Percentiles rank a stretch among this genome's conserved stretches.
Conservation (phyloP, 139 green algal species). For the Astrephomene gubernaculifera region DNA sequence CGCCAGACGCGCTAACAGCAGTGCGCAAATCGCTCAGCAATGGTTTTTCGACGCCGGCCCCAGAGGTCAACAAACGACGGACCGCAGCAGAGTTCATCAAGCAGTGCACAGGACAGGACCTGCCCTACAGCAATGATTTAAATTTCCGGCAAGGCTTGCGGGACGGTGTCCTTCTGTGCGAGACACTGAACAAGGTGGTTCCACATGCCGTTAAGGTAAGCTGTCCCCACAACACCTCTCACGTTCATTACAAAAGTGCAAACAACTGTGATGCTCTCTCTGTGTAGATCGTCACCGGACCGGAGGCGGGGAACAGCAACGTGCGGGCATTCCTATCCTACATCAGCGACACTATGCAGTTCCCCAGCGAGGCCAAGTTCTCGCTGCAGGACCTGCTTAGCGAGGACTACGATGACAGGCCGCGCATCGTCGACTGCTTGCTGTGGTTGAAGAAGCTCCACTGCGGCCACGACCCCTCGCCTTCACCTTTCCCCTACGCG, state of each 20-base stretch:
- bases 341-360: constrained; percentile 36
- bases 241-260: neutral
- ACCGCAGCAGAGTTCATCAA: constrained; percentile 66
- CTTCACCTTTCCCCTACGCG: neutral
- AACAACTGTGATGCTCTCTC: neutral
- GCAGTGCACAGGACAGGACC: constrained; percentile 48
- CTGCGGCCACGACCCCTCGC: constrained; percentile 4
- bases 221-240: neutral
- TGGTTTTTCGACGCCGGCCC: neutral
- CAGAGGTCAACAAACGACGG: constrained; percentile 19
- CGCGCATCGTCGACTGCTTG: constrained; percentile 71
- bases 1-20: neutral
- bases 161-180: constrained; percentile 77
- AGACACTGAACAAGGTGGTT: constrained; percentile 60
- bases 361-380: constrained; percentile 66
- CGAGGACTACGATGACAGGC: constrained; percentile 59
- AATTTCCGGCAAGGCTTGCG: constrained; percentile 64
- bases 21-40: constrained; percentile 13
- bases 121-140: constrained; percentile 63
- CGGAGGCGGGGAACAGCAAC: constrained; percentile 43
- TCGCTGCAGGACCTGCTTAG: constrained; percentile 64
- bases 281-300: neutral
- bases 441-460: constrained; percentile 63
- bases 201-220: constrained; percentile 4
- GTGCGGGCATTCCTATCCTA: constrained; percentile 66